These are phyloP conservation scores for Amaranthus cruentus DNA, from an alignment of 148 eudicot genomes.

Conservation along the genomic window DNA sequence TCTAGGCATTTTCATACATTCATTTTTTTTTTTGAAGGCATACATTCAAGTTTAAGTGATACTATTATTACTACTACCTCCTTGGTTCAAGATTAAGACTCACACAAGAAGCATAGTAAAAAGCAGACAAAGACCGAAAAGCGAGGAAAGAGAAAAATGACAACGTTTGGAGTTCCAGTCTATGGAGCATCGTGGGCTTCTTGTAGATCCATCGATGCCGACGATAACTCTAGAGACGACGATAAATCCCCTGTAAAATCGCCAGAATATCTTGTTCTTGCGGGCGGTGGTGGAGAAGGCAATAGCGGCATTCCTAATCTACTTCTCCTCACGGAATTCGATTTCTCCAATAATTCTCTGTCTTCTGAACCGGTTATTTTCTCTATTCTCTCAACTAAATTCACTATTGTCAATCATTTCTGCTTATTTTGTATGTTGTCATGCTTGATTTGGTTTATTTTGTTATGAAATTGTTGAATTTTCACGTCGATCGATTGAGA, in stretches of 20 bases:
- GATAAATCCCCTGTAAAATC: background rate
- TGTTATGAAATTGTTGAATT: background rate
- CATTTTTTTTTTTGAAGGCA: too few relatives aligned
- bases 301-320: slow-evolving; percentile 80
- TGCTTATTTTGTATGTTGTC: background rate
- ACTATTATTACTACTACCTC: too few relatives aligned
- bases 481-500: background rate
- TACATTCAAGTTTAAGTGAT: too few relatives aligned
- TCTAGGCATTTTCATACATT: too few relatives aligned
- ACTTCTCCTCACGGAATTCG: slow-evolving; percentile 49
- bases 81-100: too few relatives aligned
- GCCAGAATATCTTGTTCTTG: slow-evolving; percentile 34
- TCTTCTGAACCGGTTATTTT: slow-evolving; percentile 59
- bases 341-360: slow-evolving; percentile 46
- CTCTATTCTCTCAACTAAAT: background rate
- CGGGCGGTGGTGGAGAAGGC: slow-evolving; percentile 95
- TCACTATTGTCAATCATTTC: background rate
- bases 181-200: slow-evolving; percentile 90
- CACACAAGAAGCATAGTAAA: too few relatives aligned
- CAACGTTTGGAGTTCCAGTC: slow-evolving; percentile 75
- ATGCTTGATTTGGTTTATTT: background rate
- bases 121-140: too few relatives aligned
- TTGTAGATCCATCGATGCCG: slow-evolving; percentile 24
- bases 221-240: background rate
- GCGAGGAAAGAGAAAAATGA: slow-evolving; percentile 1